Conservation (phyloP, 2,329 filamentous ascomycete species). For the Colletotrichum sp. region DNA sequence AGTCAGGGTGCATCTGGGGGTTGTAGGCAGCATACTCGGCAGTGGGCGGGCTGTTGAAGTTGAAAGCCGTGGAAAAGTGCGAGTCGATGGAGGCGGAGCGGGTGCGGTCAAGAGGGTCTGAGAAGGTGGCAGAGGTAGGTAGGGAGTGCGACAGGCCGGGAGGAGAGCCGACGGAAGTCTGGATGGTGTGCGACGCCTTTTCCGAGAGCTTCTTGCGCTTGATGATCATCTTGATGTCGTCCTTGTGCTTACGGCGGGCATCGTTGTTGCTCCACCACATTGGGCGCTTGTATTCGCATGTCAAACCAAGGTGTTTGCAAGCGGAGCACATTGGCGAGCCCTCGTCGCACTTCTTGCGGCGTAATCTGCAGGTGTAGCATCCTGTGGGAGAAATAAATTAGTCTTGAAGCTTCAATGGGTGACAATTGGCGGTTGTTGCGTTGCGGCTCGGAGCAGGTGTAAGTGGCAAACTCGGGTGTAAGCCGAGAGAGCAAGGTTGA, state of each 20-base stretch:
- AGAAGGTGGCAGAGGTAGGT: slow-evolving; percentile 80
- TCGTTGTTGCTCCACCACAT: slow-evolving; percentile 98
- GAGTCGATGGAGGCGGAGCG: slow-evolving; percentile 83
- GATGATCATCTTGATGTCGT: slow-evolving; percentile 95
- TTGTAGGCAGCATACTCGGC: slow-evolving; percentile 67
- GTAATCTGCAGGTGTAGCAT: slow-evolving; percentile 72
- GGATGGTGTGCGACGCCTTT: slow-evolving; percentile 69
- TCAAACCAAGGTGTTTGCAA: slow-evolving; percentile 77
- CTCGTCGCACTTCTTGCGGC: slow-evolving; percentile 74
- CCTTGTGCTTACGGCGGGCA: slow-evolving; percentile 84
- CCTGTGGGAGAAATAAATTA: slow-evolving; percentile 41
- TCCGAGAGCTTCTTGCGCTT: slow-evolving; percentile 95
- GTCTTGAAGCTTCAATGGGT: slow-evolving; percentile 13
- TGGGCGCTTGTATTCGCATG: slow-evolving; percentile 95
- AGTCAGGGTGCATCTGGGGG: slow-evolving; percentile 65
- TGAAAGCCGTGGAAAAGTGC: slow-evolving; percentile 75
- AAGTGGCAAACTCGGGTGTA: slow-evolving; percentile 27
- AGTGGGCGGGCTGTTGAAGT: slow-evolving; percentile 68
- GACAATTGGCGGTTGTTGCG: slow-evolving; percentile 23
- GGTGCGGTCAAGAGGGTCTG: slow-evolving; percentile 74
- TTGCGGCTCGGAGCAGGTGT: not conserved
- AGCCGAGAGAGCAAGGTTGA: slow-evolving; percentile 26
- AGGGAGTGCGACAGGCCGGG: slow-evolving; percentile 82
- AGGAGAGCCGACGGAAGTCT: slow-evolving; percentile 68
- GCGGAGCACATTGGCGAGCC: slow-evolving; percentile 66